Evolutionary conservation across 148 eudicot species (phyloP), one percentile per base, ranked within the genome.

Genomic region (Chenopodium suecicum): DNA sequence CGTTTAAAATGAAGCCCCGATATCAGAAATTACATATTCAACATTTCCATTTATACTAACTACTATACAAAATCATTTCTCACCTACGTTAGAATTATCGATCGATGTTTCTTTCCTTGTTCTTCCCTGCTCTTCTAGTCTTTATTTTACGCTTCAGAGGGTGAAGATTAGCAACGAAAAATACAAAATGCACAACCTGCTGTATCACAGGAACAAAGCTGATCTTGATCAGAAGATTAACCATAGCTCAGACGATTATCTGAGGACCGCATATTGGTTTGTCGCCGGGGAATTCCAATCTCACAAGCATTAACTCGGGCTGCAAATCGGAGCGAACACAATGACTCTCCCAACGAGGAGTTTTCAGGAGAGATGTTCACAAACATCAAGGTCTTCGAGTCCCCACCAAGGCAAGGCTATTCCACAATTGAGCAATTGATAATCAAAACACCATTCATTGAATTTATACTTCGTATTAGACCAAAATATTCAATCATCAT

Each of bases 351-450:
- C 67, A 88, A 79, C 2, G 97, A 95, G 41, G 93, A 85, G 13
- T 90, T 89, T 17, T 92, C 98, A 0, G 96, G 98, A 78, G 98
- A 92, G 32, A 95, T 82, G 87, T 95, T 95, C 16, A 90, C 98
- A 85, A 95, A 89, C 98, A 95, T 95, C 89, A 95, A 80, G 10
- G 97, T 95, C 89, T 95, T 95, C 4, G 98, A 93, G 84, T 95
- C 97, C 65, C 98, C 98, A 79, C 98, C 98, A 83, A 95, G 88
- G 88, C 98, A 95, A 82, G 98, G 98, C 98, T 95, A 89, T 78
- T 87, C 64, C 79, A 79, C 75, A 70, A 85, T 78, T n/a, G 29
- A 81, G 64, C 52, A 20, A 17, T 23, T 32, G 19, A 65, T 65
- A n/a, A 54, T 52, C 20, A 77, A 46, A 5, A 77, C 1, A 20